A percentile compares a stretch with the other conserved stretches of the same genome.
Evolutionary conservation across 352 stramenopile genomes (phyloP).

Genomic region (Pythium phragmiticola): DNA sequence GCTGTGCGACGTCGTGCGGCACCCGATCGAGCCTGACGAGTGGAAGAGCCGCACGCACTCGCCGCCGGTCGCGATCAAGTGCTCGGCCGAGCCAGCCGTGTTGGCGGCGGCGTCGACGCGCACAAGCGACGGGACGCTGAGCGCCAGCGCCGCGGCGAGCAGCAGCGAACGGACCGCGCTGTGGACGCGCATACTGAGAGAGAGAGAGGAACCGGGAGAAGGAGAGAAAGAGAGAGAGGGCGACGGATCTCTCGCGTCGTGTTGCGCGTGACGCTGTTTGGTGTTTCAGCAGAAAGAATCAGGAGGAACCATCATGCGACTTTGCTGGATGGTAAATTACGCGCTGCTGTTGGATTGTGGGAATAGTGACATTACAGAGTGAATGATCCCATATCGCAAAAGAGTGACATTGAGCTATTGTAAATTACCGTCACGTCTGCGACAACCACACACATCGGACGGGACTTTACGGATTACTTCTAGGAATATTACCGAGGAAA

Average conservation of each 20-base stretch:
- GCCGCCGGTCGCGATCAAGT: constrained; percentile 57
- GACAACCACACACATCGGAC: background rate
- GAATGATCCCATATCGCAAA: background rate
- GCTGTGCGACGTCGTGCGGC: constrained; percentile 44
- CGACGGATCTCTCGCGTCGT: background rate
- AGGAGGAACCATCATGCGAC: background rate
- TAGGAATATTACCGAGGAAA: background rate
- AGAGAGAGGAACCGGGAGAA: background rate
- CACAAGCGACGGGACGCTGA: constrained; percentile 16
- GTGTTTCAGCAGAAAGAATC: constrained; percentile 14
- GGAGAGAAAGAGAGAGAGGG: background rate
- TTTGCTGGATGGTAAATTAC: constrained; percentile 15
- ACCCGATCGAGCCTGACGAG: constrained; percentile 60
- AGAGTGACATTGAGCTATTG: background rate
- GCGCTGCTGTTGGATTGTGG: constrained; percentile 9
- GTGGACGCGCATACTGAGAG: constrained; percentile 17
- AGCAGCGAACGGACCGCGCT: constrained; percentile 14
- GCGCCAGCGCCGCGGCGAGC: constrained; percentile 1
- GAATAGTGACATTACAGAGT: background rate
- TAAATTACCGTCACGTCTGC: background rate
- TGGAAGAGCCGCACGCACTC: constrained; percentile 83
- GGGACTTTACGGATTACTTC: background rate
- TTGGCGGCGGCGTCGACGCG: constrained; percentile 44
- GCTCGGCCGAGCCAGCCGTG: constrained; percentile 60
- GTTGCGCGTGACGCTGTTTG: background rate